Conservation (phyloP, 805 yeast species). For the Wickerhamiella dianesei region DNA sequence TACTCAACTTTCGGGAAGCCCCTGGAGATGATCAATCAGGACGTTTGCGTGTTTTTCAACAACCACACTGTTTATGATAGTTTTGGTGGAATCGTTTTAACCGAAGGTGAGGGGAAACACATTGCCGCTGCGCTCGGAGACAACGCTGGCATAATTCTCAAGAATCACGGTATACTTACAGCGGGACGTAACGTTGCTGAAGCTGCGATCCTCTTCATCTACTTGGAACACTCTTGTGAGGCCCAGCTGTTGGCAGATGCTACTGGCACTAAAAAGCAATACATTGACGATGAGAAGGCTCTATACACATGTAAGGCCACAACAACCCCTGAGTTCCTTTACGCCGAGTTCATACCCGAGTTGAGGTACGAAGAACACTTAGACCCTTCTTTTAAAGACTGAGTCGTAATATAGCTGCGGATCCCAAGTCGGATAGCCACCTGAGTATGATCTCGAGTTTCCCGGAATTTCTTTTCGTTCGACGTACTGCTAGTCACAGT, state of each 20-base stretch:
- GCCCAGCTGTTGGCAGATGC: constrained; percentile 55
- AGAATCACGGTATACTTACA: constrained; percentile 61
- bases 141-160: constrained; percentile 43
- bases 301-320: constrained; percentile 46
- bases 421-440: no score
- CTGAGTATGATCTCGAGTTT: no score
- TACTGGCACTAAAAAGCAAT: constrained; percentile 31
- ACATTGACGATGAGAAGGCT: constrained; percentile 50
- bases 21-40: constrained; percentile 71
- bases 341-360: constrained; percentile 40
- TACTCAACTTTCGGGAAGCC: constrained; percentile 51
- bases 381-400: constrained; percentile 10
- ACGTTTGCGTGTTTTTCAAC: constrained; percentile 53
- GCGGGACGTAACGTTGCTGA: constrained; percentile 60
- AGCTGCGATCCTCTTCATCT: constrained; percentile 51
- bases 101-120: constrained; percentile 45
- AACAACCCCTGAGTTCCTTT: constrained; percentile 57
- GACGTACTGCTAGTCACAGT: no score
- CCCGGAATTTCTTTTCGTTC: no score
- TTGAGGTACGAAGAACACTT: constrained; percentile 11
- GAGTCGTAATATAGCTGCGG: constrained; percentile 22
- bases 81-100: constrained; percentile 71
- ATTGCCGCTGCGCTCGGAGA: constrained; percentile 49
- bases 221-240: constrained; percentile 52
- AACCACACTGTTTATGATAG: constrained; percentile 49